Evolutionary conservation across 441 rosid genomes (phyloP).

Genomic region (Corymbia citriodora): DNA sequence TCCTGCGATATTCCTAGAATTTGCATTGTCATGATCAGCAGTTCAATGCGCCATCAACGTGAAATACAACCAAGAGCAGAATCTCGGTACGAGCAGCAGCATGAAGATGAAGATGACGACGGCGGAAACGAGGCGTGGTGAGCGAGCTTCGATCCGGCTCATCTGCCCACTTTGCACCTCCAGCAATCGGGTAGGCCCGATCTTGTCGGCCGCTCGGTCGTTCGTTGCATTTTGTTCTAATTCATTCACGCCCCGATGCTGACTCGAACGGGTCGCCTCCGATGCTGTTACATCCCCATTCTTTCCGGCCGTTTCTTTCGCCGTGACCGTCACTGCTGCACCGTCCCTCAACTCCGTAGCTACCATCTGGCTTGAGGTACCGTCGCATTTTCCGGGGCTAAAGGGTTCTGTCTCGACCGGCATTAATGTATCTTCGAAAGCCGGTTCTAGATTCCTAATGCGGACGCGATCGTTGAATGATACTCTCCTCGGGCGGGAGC

Average conservation of each 20-base stretch:
- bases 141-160: not conserved
- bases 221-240: not conserved
- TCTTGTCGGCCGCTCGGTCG: not conserved
- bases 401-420: not conserved
- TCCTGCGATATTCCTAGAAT: not conserved
- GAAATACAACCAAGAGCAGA: not conserved
- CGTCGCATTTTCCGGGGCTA: not conserved
- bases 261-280: not conserved
- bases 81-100: not conserved
- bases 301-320: not conserved
- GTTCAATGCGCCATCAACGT: not conserved
- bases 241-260: not conserved
- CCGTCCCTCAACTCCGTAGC: not conserved
- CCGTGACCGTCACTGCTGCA: not conserved
- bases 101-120: not conserved
- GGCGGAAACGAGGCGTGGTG: not conserved
- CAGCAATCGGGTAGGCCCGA: not conserved
- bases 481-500: conserved; percentile 12
- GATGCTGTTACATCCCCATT: not conserved
- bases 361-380: not conserved
- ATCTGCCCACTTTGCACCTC: not conserved
- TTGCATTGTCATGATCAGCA: not conserved
- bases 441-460: conserved; percentile 1
- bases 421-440: not conserved
- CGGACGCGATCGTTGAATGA: conserved; percentile 19